Conservation (phyloP, 1,284 basidiomycete genomes). For the Marasmius tenuissimus region DNA sequence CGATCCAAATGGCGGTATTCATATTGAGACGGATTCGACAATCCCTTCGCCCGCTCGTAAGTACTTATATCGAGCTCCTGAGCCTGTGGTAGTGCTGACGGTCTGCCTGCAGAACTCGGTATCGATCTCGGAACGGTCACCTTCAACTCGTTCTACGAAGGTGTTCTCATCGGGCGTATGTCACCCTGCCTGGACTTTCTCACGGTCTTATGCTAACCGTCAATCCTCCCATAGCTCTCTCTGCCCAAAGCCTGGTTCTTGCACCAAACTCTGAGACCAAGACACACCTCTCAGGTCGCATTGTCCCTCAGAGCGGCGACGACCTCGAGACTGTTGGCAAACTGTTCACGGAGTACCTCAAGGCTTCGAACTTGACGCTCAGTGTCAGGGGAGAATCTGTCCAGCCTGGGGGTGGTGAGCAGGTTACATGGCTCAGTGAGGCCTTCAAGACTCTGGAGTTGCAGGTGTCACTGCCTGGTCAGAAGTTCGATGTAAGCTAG, state of each 20-base stretch:
- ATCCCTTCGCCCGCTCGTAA: conserved; percentile 70
- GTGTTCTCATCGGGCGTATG: conserved; percentile 56
- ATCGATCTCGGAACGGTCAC: conserved; percentile 72
- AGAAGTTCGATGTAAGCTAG: conserved; percentile 48
- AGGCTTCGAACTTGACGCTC: conserved; percentile 66
- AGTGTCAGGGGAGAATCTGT: conserved; percentile 63
- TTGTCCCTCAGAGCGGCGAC: conserved; percentile 59
- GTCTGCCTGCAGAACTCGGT: conserved; percentile 52
- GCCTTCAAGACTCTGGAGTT: conserved; percentile 72
- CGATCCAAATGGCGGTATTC: conserved; percentile 68
- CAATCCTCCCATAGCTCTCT: conserved; percentile 40
- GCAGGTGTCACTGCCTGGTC: conserved; percentile 63
- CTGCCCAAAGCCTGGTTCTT: conserved; percentile 51
- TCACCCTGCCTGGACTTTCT: conserved; percentile 3
- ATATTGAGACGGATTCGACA: conserved; percentile 63
- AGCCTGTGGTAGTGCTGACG: conserved; percentile 9
- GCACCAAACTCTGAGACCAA: conserved; percentile 49
- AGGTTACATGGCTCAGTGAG: conserved; percentile 66
- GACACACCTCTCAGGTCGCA: conserved; percentile 60
- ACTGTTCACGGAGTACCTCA: conserved; percentile 69
- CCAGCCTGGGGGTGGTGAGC: conserved; percentile 49
- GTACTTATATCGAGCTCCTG: conserved; percentile 24
- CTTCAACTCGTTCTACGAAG: conserved; percentile 64
- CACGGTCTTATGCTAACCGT: conserved; percentile 3
- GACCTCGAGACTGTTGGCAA: conserved; percentile 57